Evolutionary conservation across 2,329 filamentous ascomycete genomes (phyloP).

Genomic region (Pestalotiopsis fici): DNA sequence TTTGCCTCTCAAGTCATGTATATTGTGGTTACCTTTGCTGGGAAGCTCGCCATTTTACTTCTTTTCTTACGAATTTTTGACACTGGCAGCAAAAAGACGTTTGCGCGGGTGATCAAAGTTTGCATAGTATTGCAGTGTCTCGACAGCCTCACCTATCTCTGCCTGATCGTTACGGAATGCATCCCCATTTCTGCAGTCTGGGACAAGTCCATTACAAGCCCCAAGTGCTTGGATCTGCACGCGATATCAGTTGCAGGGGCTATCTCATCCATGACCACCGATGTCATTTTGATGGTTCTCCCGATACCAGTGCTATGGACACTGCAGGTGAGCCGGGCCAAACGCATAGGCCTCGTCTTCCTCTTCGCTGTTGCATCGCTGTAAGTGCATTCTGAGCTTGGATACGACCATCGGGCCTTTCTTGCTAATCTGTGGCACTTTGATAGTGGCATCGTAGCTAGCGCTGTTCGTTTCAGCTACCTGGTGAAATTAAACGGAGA

Average conservation of each 20-base stretch:
- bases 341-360: neutral
- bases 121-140: neutral
- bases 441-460: neutral
- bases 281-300: conserved; percentile 1
- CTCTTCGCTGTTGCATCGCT: conserved; percentile 1
- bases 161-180: neutral
- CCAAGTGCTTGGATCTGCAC: neutral
- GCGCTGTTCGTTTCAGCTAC: neutral
- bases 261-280: neutral
- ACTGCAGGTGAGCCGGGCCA: neutral
- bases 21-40: neutral
- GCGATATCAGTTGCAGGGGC: neutral
- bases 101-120: neutral
- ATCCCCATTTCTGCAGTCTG: neutral
- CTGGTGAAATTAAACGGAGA: neutral
- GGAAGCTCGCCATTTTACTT: neutral
- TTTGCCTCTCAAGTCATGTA: conserved; percentile 1
- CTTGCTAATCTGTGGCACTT: neutral
- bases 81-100: neutral
- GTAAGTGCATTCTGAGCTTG: neutral
- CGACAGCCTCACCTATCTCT: neutral
- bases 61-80: neutral
- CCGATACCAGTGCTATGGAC: neutral
- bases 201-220: neutral
- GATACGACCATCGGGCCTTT: neutral